These are phyloP conservation scores for Neurospora cerealis DNA, from an alignment of 495 filamentous ascomycete species.

Conservation along the genomic window DNA sequence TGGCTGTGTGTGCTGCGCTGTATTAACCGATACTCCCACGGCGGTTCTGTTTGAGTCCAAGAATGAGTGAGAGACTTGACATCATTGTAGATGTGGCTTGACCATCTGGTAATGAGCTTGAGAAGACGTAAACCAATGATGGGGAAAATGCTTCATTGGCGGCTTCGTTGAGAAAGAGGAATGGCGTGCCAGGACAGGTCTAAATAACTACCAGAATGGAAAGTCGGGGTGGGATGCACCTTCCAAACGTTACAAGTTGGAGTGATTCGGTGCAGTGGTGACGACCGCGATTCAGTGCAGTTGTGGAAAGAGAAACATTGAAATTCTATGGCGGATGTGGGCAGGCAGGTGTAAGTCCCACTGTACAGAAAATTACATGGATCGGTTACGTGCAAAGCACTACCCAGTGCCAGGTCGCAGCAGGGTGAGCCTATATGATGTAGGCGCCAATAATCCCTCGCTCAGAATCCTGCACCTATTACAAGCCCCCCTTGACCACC, in stretches of 20 bases:
- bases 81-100: neutral
- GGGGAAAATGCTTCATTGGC: neutral
- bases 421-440: neutral
- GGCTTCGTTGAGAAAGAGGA: neutral
- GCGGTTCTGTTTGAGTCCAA: neutral
- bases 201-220: neutral
- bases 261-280: neutral
- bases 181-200: neutral
- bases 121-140: neutral
- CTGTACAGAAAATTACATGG: neutral
- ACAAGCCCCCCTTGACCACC: neutral
- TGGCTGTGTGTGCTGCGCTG: neutral
- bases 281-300: neutral
- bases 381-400: neutral
- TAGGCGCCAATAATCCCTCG: neutral
- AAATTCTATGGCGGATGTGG: neutral
- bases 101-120: neutral
- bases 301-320: neutral
- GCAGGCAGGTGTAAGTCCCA: neutral
- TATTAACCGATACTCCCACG: neutral
- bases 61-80: neutral
- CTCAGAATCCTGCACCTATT: neutral
- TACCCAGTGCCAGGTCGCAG: neutral
- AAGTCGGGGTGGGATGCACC: neutral
- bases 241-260: neutral